phyloP scores from a whole-genome alignment of 2,329 filamentous ascomycete genomes.

The Fonsecaea pugnacius region DNA sequence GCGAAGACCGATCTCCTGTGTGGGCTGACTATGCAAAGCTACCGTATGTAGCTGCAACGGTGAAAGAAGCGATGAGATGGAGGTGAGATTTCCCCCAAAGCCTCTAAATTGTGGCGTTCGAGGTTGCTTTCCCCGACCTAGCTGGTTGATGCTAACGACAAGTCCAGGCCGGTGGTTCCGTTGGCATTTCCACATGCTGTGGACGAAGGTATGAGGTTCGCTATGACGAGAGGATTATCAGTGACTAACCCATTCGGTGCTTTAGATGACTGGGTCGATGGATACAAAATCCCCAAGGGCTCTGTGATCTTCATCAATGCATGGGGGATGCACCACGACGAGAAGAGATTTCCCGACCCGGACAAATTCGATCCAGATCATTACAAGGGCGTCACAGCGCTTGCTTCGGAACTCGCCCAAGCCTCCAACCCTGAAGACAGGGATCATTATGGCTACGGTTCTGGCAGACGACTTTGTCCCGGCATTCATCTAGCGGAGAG shows the following conservation, averaged over 20 bases:
- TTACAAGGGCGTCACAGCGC: slow-evolving; percentile 40
- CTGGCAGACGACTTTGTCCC: slow-evolving; percentile 42
- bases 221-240: slow-evolving; percentile 6
- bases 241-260: slow-evolving; percentile 36
- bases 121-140: background rate
- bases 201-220: slow-evolving; percentile 31
- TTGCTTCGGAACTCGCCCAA: slow-evolving; percentile 44
- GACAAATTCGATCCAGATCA: slow-evolving; percentile 43
- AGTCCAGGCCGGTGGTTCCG: slow-evolving; percentile 42
- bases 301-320: slow-evolving; percentile 52
- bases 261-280: slow-evolving; percentile 49
- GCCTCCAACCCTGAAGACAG: slow-evolving; percentile 39
- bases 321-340: slow-evolving; percentile 42
- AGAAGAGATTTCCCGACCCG: slow-evolving; percentile 40
- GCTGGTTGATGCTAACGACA: background rate
- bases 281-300: slow-evolving; percentile 54
- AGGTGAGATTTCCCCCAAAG: slow-evolving; percentile 39
- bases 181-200: slow-evolving; percentile 55
- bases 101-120: background rate
- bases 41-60: slow-evolving; percentile 43
- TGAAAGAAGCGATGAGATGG: slow-evolving; percentile 45
- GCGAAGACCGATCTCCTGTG: slow-evolving; percentile 40
- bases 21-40: slow-evolving; percentile 41
- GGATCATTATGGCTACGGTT: slow-evolving; percentile 42
- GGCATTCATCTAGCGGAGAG: slow-evolving; percentile 44